Percentiles rank a stretch among this genome's conserved stretches.
phyloP scores from a whole-genome alignment of 1,284 basidiomycete genomes.

The Sphaerobolus stellatus region DNA sequence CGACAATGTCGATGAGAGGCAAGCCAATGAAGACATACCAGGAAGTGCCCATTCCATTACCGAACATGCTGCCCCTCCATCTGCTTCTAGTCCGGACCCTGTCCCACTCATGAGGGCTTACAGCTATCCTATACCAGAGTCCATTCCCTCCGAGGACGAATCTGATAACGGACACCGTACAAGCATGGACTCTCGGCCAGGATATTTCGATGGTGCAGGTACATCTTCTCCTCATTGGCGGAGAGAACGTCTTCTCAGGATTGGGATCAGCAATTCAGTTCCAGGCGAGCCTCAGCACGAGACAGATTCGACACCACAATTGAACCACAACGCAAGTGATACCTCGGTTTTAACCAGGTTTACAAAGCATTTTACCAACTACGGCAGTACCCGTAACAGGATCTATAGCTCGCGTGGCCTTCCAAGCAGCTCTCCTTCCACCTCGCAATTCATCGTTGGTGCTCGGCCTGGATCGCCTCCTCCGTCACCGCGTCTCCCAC shows the following conservation, averaged over 20 bases:
- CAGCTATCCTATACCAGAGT: not conserved
- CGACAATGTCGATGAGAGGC: no score
- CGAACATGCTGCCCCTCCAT: no score
- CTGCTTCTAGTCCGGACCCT: no score
- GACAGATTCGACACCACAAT: not conserved
- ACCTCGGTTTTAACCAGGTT: not conserved
- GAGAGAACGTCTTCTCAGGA: conserved; percentile 5
- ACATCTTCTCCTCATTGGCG: conserved; percentile 2
- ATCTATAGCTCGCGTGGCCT: not conserved
- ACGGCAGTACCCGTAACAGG: not conserved
- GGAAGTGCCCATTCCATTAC: no score
- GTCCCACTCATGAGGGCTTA: not conserved
- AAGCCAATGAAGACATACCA: no score
- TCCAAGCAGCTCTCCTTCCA: not conserved
- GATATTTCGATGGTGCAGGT: no score
- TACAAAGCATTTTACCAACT: not conserved
- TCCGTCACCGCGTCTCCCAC: not conserved
- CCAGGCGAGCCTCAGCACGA: not conserved
- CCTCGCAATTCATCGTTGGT: not conserved
- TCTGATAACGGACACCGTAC: no score
- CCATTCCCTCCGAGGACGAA: no score
- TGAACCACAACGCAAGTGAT: not conserved
- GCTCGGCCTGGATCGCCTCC: not conserved
- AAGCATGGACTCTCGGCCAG: no score
- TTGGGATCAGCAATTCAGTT: not conserved